phyloP scores from a whole-genome alignment of 352 stramenopile genomes.

The Phytopythium montanum region DNA sequence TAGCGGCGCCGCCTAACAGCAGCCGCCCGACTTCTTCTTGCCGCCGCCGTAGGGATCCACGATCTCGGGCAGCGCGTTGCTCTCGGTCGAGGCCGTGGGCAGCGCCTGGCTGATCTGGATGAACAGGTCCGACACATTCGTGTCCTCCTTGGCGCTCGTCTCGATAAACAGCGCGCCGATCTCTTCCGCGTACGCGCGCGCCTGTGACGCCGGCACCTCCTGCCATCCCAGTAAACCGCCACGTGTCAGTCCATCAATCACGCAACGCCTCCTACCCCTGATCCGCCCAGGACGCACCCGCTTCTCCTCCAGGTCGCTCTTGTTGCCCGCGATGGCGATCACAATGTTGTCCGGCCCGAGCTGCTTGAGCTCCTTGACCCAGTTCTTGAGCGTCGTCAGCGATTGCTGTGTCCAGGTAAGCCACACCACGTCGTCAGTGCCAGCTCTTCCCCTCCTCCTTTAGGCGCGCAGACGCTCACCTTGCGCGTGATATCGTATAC shows the following conservation, averaged over 20 bases:
- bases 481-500: slow-evolving; percentile 98
- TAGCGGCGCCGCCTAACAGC: slow-evolving; percentile 41
- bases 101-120: slow-evolving; percentile 86
- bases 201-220: slow-evolving; percentile 85
- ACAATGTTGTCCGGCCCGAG: slow-evolving; percentile 93
- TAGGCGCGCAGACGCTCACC: slow-evolving; percentile 36
- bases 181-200: slow-evolving; percentile 90
- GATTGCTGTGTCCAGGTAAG: slow-evolving; percentile 76
- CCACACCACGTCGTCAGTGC: slow-evolving; percentile 6
- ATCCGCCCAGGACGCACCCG: slow-evolving; percentile 33
- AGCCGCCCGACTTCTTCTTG: slow-evolving; percentile 83
- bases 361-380: slow-evolving; percentile 93
- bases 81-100: slow-evolving; percentile 64
- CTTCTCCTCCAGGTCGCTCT: slow-evolving; percentile 90
- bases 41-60: slow-evolving; percentile 79
- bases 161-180: slow-evolving; percentile 92
- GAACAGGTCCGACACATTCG: slow-evolving; percentile 93
- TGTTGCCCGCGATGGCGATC: slow-evolving; percentile 95
- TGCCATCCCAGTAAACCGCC: slow-evolving; percentile 10
- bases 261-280: neutral
- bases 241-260: neutral
- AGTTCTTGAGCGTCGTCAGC: slow-evolving; percentile 93
- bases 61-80: slow-evolving; percentile 81
- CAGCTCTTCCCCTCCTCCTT: neutral
- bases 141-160: slow-evolving; percentile 94